Evolutionary conservation across 2,329 filamentous ascomycete species (phyloP).

Genomic region (Lasiodiplodia sp.): DNA sequence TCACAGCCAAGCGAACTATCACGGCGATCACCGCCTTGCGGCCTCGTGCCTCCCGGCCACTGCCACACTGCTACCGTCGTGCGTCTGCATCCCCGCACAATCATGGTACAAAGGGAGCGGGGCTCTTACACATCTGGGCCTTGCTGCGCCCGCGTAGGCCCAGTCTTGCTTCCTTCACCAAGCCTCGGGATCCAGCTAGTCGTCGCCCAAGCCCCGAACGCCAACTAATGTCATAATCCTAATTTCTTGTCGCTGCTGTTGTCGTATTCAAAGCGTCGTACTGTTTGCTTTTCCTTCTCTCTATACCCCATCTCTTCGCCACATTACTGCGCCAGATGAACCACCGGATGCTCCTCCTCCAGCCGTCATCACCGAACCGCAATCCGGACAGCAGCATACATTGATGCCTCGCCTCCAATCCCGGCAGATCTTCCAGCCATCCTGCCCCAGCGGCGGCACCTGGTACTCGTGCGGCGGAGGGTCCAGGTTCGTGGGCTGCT

Average conservation of each 20-base stretch:
- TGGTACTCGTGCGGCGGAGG: constrained; percentile 46
- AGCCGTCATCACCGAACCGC: background rate
- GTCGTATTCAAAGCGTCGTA: constrained; percentile 1
- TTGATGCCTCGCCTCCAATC: constrained; percentile 25
- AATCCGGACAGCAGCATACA: background rate
- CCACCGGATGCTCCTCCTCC: background rate
- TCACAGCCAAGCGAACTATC: background rate
- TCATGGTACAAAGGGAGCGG: constrained; percentile 20
- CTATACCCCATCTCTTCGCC: background rate
- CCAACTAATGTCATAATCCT: constrained; percentile 24
- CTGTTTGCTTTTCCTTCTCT: background rate
- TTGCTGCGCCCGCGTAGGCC: background rate
- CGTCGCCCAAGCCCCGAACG: background rate
- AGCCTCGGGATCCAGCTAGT: background rate
- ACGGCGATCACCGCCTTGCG: constrained; percentile 6
- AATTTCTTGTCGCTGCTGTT: background rate
- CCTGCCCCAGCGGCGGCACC: constrained; percentile 43
- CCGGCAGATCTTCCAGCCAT: constrained; percentile 39
- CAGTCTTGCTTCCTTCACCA: background rate
- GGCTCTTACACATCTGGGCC: background rate
- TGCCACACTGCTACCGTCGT: constrained; percentile 10
- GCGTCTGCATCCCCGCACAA: constrained; percentile 11
- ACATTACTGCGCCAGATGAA: background rate
- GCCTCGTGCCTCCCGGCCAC: constrained; percentile 13
- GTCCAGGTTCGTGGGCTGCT: constrained; percentile 52